Conservation (phyloP, 2,329 filamentous ascomycete species). For the Rosellinia necatrix region DNA sequence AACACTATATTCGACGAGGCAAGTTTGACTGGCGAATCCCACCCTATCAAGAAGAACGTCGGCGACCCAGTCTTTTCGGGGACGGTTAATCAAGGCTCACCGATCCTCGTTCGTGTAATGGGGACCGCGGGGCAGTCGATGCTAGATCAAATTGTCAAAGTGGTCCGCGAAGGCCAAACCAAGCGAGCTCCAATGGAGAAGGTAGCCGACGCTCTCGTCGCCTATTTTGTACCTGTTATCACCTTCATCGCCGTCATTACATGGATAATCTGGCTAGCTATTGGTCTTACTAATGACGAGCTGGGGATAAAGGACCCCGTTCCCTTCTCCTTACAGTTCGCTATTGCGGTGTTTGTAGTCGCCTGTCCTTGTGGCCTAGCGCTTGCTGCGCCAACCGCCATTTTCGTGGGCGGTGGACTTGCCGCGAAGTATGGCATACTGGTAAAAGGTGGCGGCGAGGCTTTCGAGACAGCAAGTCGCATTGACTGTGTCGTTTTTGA, state of each 20-base stretch:
- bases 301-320: constrained; percentile 44
- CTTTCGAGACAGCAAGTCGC: constrained; percentile 81
- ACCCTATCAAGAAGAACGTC: constrained; percentile 63
- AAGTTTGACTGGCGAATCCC: constrained; percentile 81
- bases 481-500: constrained; percentile 83
- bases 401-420: constrained; percentile 81
- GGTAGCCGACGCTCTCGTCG: constrained; percentile 72
- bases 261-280: constrained; percentile 71
- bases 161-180: constrained; percentile 78
- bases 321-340: constrained; percentile 75
- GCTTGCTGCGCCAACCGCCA: constrained; percentile 82
- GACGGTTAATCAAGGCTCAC: constrained; percentile 71
- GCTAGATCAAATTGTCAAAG: constrained; percentile 78
- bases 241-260: constrained; percentile 71
- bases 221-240: constrained; percentile 77
- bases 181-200: constrained; percentile 76
- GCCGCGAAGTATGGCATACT: constrained; percentile 81
- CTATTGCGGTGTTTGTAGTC: constrained; percentile 85
- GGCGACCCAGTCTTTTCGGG: constrained; percentile 73
- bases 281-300: constrained; percentile 64
- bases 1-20: constrained; percentile 83
- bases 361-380: constrained; percentile 85
- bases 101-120: constrained; percentile 67
- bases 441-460: constrained; percentile 82
- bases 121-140: constrained; percentile 71